phyloP scores from a whole-genome alignment of 1,284 basidiomycete species.

The Flammula alnicola region DNA sequence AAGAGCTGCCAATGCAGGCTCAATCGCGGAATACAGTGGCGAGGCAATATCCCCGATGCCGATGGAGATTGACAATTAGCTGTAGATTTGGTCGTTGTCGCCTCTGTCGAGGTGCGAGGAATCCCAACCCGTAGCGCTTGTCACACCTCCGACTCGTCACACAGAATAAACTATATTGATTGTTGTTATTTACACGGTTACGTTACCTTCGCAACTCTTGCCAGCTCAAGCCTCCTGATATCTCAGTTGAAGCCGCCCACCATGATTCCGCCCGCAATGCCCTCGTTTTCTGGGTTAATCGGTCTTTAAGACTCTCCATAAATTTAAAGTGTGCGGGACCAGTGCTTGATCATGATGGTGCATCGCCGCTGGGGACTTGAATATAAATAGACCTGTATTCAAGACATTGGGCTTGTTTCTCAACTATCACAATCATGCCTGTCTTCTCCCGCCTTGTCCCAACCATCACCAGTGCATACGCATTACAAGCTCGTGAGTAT shows the following conservation, averaged over 20 bases:
- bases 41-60: background rate
- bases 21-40: background rate
- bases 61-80: background rate
- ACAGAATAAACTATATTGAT: slow-evolving; percentile 14
- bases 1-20: background rate
- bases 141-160: slow-evolving; percentile 24
- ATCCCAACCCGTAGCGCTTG: slow-evolving; percentile 17
- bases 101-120: slow-evolving; percentile 21
- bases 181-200: slow-evolving; percentile 12
- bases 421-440: slow-evolving; percentile 25
- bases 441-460: slow-evolving; percentile 43
- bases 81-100: slow-evolving; percentile 17
- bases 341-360: too few species aligned
- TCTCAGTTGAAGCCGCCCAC: too few species aligned
- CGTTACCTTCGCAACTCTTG: slow-evolving; percentile 8
- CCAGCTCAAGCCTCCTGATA: too few species aligned
- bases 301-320: too few species aligned
- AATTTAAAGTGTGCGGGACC: too few species aligned
- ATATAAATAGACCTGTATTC: slow-evolving; percentile 13
- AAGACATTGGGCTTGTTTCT: background rate
- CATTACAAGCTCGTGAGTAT: slow-evolving; percentile 37
- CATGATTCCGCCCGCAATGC: too few species aligned
- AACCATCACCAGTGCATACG: slow-evolving; percentile 38
- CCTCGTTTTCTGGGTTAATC: too few species aligned
- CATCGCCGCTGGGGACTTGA: too few species aligned